These are phyloP conservation scores for Aspergillus carbonarius DNA, from an alignment of 2,329 filamentous ascomycete genomes.

Conservation along the genomic window DNA sequence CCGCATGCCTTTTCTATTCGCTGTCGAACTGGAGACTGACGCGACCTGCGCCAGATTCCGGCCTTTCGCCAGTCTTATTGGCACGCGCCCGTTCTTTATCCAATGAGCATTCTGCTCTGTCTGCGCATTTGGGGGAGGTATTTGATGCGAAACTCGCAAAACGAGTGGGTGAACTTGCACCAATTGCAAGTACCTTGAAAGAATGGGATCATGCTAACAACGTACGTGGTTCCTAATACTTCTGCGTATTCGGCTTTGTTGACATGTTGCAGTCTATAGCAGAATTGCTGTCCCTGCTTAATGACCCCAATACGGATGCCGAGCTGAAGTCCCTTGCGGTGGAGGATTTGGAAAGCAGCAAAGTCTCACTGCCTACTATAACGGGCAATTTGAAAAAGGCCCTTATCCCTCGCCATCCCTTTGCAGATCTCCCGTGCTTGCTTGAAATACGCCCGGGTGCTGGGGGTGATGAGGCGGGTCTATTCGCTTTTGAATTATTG, in stretches of 20 bases:
- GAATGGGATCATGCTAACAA: slow-evolving; percentile 60
- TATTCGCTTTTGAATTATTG: slow-evolving; percentile 84
- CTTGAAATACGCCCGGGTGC: slow-evolving; percentile 90
- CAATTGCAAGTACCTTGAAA: slow-evolving; percentile 53
- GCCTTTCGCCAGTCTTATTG: slow-evolving; percentile 56
- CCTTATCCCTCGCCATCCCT: slow-evolving; percentile 84
- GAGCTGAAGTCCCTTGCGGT: slow-evolving; percentile 61
- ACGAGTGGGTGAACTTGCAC: slow-evolving; percentile 56
- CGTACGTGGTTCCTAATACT: slow-evolving; percentile 36
- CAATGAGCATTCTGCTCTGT: slow-evolving; percentile 56
- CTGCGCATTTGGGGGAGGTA: slow-evolving; percentile 51
- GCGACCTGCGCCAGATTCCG: slow-evolving; percentile 21
- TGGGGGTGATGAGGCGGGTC: slow-evolving; percentile 84
- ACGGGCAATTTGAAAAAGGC: slow-evolving; percentile 69
- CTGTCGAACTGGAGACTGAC: neutral
- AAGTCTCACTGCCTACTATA: slow-evolving; percentile 60
- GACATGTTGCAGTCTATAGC: slow-evolving; percentile 46
- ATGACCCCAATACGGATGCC: slow-evolving; percentile 62
- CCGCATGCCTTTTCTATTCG: slow-evolving; percentile 21
- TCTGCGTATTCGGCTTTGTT: neutral
- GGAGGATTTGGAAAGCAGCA: slow-evolving; percentile 70
- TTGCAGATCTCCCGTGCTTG: slow-evolving; percentile 84
- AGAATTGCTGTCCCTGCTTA: slow-evolving; percentile 75
- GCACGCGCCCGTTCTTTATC: slow-evolving; percentile 56
- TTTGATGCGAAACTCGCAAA: slow-evolving; percentile 60